Evolutionary conservation across 2,329 filamentous ascomycete species (phyloP).

Genomic region (Cercospora zeae-maydis): DNA sequence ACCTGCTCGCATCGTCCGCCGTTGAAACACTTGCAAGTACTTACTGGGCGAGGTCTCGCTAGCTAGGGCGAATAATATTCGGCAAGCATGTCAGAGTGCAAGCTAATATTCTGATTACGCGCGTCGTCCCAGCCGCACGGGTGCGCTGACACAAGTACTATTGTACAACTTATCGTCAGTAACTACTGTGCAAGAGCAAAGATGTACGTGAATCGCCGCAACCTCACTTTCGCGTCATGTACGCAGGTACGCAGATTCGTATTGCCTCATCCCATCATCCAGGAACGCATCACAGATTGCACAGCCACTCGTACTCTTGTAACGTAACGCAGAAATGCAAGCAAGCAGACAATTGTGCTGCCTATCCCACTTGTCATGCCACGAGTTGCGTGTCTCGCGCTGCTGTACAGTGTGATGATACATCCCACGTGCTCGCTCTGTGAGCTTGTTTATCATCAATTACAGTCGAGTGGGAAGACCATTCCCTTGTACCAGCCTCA

Average conservation of each 20-base stretch:
- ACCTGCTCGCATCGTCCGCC: background rate
- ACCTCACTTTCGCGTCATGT: background rate
- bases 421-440: background rate
- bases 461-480: background rate
- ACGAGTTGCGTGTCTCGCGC: background rate
- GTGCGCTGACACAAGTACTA: background rate
- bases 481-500: conserved; percentile 20
- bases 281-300: background rate
- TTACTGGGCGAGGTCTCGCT: too few relatives aligned
- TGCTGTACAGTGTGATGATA: background rate
- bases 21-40: too few relatives aligned
- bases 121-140: background rate
- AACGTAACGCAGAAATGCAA: background rate
- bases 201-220: background rate
- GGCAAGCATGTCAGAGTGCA: background rate
- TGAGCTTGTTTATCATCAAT: background rate
- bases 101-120: background rate
- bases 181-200: background rate
- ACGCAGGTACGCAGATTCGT: background rate
- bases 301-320: background rate
- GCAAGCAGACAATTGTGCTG: background rate
- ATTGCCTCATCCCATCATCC: background rate
- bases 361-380: background rate
- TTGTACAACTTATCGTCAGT: background rate
- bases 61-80: too few relatives aligned